Evolutionary conservation across 306 rosid species (phyloP).

Genomic region (Cicer pinnatifidum): DNA sequence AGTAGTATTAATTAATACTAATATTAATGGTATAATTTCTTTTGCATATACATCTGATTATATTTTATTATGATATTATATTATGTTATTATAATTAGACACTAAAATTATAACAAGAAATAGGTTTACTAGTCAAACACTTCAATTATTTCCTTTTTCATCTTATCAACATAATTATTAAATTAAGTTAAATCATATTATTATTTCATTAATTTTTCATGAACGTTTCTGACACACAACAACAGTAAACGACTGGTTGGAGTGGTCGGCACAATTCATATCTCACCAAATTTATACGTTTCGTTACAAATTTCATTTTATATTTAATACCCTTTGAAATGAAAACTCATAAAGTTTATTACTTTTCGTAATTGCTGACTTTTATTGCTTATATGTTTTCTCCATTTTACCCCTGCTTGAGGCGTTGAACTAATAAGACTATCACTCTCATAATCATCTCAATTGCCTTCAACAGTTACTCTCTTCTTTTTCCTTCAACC

Average conservation of each 20-base stretch:
- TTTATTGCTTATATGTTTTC: slow-evolving; percentile 33
- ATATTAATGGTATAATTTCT: too few species aligned
- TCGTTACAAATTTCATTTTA: not conserved
- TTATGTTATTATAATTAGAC: too few species aligned
- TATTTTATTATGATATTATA: too few species aligned
- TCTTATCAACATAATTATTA: too few species aligned
- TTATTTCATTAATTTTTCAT: too few species aligned
- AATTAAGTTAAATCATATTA: too few species aligned
- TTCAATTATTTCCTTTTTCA: not conserved
- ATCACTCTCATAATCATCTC: slow-evolving; percentile 27
- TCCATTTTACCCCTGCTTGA: slow-evolving; percentile 4
- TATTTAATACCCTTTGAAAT: slow-evolving; percentile 4
- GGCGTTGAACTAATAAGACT: slow-evolving; percentile 40
- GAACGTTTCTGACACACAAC: too few species aligned
- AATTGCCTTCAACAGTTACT: not conserved
- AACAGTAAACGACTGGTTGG: too few species aligned
- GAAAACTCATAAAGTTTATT: slow-evolving; percentile 35
- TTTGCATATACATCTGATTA: too few species aligned
- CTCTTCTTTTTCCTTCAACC: not conserved
- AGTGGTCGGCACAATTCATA: too few species aligned
- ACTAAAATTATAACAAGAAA: not conserved
- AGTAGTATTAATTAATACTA: too few species aligned
- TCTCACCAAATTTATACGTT: slow-evolving; percentile 1
- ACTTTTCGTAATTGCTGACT: slow-evolving; percentile 45
- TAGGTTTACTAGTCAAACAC: not conserved